Conservation (phyloP, 352 stramenopile genomes). For the Phytophthora uliginosa region DNA sequence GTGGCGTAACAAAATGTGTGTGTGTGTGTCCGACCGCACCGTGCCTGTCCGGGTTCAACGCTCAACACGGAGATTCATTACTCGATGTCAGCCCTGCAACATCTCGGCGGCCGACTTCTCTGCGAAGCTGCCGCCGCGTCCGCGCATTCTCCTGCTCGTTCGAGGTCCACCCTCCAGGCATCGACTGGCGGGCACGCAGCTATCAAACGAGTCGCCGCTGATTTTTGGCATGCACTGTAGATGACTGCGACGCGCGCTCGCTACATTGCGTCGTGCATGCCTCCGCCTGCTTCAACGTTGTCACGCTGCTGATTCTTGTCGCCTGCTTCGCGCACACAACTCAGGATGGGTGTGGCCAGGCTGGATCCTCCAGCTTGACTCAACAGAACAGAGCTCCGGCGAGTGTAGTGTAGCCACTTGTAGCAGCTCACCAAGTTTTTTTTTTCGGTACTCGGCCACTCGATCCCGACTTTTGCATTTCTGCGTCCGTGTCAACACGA, state of each 20-base stretch:
- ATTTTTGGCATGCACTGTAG: constrained; percentile 22
- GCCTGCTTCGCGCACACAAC: constrained; percentile 27
- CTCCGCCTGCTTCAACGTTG: constrained; percentile 14
- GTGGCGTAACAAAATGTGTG: neutral
- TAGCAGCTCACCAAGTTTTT: constrained; percentile 16
- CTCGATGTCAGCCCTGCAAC: constrained; percentile 22
- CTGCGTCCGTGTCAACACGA: constrained; percentile 8
- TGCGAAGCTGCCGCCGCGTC: constrained; percentile 22
- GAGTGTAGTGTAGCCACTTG: constrained; percentile 15
- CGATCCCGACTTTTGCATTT: constrained; percentile 7
- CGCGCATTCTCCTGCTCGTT: constrained; percentile 31
- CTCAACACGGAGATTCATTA: constrained; percentile 18
- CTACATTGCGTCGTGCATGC: constrained; percentile 21
- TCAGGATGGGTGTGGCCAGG: constrained; percentile 20
- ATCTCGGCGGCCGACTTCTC: constrained; percentile 19
- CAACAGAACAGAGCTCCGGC: constrained; percentile 12
- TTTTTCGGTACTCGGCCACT: neutral
- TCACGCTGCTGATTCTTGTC: constrained; percentile 25
- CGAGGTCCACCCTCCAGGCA: constrained; percentile 25
- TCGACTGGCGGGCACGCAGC: neutral
- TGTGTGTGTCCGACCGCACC: constrained; percentile 2
- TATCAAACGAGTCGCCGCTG: constrained; percentile 23
- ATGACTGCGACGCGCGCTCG: constrained; percentile 10
- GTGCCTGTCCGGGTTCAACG: constrained; percentile 18
- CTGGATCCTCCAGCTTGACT: constrained; percentile 11